Evolutionary conservation across 2,329 filamentous ascomycete species (phyloP), one percentile per base, ranked within the genome.

Genomic region (Pezicula carpinea): DNA sequence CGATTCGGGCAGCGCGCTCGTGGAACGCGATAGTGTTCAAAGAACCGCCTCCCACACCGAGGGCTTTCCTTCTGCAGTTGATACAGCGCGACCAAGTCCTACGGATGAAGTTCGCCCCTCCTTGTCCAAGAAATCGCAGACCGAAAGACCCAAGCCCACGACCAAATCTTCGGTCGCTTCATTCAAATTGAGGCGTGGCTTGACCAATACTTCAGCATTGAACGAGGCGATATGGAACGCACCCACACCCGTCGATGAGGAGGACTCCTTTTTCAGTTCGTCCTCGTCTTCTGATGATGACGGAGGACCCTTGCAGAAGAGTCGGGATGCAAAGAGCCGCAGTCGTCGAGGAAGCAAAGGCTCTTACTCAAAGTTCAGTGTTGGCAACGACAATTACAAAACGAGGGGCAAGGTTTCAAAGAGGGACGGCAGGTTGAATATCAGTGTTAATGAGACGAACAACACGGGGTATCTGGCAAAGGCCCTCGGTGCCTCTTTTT

Each of bases 401-500:
- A 86, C 81, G 1, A 80, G 74, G 52, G 84, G 83, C 19, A 80
- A 72, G 52, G 76, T 88, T 1, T 81, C 76, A 3, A 85, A 80
- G 63, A 74, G 70, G 39, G 86, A 90, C 62, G 87, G 87, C 0
- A 75, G 87, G 18, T 66, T 91, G 41, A 81, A 80, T 51, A 87
- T 91, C 51, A 85, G 82, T 4, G 74, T 90, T 58, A 83, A 84
- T 44, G 85, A 90, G 60, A 83, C 79, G 1, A 76, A 76, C 47
- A 81, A 84, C 53, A 82, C 72, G 1, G 86, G 86, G 10, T 89
- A 88, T 55, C 70, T 90, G 21, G 84, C 84, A 36, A 89, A 89
- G 59, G 83, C 85, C 3, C 69, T 91, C 0, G 85, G 85, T 3
- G 74, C 77, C 2, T 79, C 80, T 3, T 72, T 86, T 38, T 71